Conservation (phyloP, 2,329 filamentous ascomycete genomes). For the Aspergillus ochraceoroseus region DNA sequence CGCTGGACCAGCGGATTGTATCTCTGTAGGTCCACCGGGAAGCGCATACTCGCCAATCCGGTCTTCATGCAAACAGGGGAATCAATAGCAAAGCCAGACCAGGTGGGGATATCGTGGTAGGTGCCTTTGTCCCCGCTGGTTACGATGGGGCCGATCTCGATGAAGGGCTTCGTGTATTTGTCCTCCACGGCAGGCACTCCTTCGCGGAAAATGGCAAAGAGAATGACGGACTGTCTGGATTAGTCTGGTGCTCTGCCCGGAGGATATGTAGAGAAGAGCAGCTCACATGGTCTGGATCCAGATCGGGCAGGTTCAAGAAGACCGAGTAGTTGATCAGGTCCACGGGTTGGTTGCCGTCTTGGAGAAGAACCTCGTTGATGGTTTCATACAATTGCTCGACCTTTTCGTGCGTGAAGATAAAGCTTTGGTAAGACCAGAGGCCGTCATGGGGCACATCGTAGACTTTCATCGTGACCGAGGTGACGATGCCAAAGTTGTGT, state of each 20-base stretch:
- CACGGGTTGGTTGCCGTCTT: not conserved
- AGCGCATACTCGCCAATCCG: not conserved
- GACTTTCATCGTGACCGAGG: slow-evolving; percentile 5
- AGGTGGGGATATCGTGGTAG: not conserved
- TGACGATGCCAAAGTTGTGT: slow-evolving; percentile 51
- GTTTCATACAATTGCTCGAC: not conserved
- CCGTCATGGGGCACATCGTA: not conserved
- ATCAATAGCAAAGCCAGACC: not conserved
- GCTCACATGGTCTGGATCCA: no score
- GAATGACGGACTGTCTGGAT: no score
- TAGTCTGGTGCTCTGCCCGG: no score
- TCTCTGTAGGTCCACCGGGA: not conserved
- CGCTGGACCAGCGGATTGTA: not conserved
- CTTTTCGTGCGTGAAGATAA: not conserved
- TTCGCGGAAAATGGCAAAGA: no score
- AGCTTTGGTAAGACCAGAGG: not conserved
- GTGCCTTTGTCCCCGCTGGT: no score
- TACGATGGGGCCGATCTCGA: no score
- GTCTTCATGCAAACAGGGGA: not conserved
- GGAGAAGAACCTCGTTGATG: not conserved
- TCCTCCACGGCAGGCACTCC: no score
- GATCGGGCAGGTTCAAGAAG: no score
- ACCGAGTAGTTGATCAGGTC: no score
- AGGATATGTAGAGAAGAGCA: no score
- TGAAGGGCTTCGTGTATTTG: no score